Conservation (phyloP, 2,329 filamentous ascomycete species). For the Colletotrichum musicola region DNA sequence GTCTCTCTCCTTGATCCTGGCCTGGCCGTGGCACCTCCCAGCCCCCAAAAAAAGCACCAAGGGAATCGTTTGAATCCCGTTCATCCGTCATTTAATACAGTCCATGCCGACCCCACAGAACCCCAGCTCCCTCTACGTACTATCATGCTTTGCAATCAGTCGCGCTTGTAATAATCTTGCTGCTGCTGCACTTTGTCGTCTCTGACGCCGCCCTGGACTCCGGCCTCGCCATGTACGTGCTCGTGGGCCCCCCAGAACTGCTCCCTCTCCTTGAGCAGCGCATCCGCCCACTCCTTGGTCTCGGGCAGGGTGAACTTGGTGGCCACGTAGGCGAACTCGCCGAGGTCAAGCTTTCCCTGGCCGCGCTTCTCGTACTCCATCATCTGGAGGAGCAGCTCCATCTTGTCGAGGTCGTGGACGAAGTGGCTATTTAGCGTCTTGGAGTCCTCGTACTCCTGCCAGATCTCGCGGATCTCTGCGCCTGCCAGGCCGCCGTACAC, state of each 20-base stretch:
- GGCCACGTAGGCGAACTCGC: constrained; percentile 88
- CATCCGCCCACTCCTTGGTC: constrained; percentile 82
- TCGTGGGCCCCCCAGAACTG: constrained; percentile 74
- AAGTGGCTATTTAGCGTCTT: constrained; percentile 87
- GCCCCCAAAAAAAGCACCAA: background rate
- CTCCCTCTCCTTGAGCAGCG: constrained; percentile 81
- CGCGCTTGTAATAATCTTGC: constrained; percentile 62
- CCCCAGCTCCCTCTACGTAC: background rate
- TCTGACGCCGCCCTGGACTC: constrained; percentile 53
- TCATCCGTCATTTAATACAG: constrained; percentile 9
- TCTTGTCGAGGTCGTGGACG: constrained; percentile 97
- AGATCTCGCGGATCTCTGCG: constrained; percentile 80
- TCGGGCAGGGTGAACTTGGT: constrained; percentile 80
- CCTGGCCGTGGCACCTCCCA: background rate
- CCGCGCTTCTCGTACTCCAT: constrained; percentile 89
- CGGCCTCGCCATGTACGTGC: constrained; percentile 61
- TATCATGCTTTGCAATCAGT: background rate
- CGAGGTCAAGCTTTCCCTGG: constrained; percentile 77
- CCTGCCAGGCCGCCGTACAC: constrained; percentile 80
- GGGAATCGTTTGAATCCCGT: constrained; percentile 12
- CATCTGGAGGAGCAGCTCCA: constrained; percentile 95
- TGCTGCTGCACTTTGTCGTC: constrained; percentile 55
- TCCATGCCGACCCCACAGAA: background rate
- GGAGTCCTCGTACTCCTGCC: constrained; percentile 96
- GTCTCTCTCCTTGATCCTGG: background rate